Conservation (phyloP, 2,329 filamentous ascomycete genomes). For the Alternaria tenuissima region DNA sequence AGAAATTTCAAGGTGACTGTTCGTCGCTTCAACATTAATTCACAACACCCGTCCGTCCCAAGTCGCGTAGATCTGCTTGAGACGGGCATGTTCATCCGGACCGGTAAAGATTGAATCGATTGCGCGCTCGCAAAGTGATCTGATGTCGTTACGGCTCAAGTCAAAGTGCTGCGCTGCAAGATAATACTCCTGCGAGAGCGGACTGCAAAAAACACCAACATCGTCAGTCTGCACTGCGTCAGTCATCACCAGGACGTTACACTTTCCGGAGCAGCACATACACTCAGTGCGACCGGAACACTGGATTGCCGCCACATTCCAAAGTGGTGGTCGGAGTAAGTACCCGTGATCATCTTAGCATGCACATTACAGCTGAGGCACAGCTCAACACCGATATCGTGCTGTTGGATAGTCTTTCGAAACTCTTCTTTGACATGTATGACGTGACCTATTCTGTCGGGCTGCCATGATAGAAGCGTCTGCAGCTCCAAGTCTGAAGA, state of each 20-base stretch:
- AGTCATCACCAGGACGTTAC: constrained; percentile 13
- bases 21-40: neutral
- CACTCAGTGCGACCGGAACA: constrained; percentile 68
- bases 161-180: constrained; percentile 76
- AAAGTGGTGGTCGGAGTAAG: constrained; percentile 76
- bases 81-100: constrained; percentile 66
- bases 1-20: neutral
- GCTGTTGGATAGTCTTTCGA: constrained; percentile 63
- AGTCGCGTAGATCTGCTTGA: constrained; percentile 46
- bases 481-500: constrained; percentile 67
- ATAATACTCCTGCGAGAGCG: constrained; percentile 77
- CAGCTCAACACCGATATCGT: constrained; percentile 73
- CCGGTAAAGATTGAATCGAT: constrained; percentile 73
- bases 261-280: constrained; percentile 56
- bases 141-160: constrained; percentile 59
- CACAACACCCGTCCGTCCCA: constrained; percentile 32
- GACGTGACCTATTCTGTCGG: constrained; percentile 78
- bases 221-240: constrained; percentile 73
- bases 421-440: constrained; percentile 73
- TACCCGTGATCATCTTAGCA: constrained; percentile 73
- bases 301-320: constrained; percentile 71
- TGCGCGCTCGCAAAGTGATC: constrained; percentile 66
- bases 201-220: constrained; percentile 80
- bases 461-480: constrained; percentile 70
- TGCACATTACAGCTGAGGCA: constrained; percentile 84